A percentile compares a stretch with the other conserved stretches of the same genome.
Evolutionary conservation across 306 rosid species (phyloP).

Genomic region (Prunus campanulata): DNA sequence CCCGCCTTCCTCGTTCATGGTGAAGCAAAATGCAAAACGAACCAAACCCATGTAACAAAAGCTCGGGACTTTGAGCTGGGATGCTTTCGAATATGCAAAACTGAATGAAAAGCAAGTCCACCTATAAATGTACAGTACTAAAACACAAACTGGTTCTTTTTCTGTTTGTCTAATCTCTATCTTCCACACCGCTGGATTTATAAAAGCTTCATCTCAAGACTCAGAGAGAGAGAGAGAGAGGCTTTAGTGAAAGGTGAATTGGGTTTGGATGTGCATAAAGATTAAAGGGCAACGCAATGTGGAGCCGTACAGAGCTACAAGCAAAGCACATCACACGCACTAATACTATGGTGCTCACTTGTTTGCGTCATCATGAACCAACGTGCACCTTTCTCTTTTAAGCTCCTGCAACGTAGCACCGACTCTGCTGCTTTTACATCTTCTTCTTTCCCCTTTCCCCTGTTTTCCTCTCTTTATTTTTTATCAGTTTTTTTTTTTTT

Average conservation of each 20-base stretch:
- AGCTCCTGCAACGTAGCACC: constrained; percentile 24
- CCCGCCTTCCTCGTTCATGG: constrained; percentile 25
- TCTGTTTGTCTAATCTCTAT: constrained; percentile 10
- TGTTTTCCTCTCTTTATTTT: not conserved
- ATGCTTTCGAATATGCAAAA: constrained; percentile 2
- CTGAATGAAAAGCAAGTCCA: constrained; percentile 2
- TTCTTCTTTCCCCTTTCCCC: not conserved
- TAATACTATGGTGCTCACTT: constrained; percentile 2
- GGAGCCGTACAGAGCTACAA: constrained; percentile 21
- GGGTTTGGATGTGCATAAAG: constrained; percentile 22
- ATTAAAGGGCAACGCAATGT: constrained; percentile 8
- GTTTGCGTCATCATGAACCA: constrained; percentile 45
- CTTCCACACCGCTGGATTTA: not conserved
- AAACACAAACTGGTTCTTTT: not conserved
- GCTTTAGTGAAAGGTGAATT: constrained; percentile 3
- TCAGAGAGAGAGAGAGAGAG: constrained; percentile 9
- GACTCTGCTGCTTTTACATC: constrained; percentile 8
- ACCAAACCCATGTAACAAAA: constrained; percentile 19
- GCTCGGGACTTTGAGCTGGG: constrained; percentile 6
- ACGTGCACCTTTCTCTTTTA: constrained; percentile 37
- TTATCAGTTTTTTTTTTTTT: not conserved
- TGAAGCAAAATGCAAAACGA: constrained; percentile 4
- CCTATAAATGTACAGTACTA: not conserved
- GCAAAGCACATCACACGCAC: constrained; percentile 14
- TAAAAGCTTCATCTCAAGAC: not conserved